A percentile compares a stretch with the other conserved stretches of the same genome.
phyloP scores from a whole-genome alignment of 495 filamentous ascomycete species.

The Aspergillus cavernicola region DNA sequence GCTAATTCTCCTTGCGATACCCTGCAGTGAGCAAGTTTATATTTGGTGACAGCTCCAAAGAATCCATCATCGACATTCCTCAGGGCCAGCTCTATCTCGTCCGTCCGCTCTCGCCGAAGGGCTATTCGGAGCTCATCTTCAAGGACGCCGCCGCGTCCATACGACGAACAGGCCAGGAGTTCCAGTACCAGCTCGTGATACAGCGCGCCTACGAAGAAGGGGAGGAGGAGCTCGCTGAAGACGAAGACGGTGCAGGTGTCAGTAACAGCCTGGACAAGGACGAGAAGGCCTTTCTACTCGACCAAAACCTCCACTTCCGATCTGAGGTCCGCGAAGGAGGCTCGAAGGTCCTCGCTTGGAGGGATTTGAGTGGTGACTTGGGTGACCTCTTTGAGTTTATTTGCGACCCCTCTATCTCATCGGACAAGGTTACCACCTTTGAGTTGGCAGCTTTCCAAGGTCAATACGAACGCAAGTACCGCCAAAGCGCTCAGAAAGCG shows the following conservation, averaged over 20 bases:
- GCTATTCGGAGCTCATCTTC: slow-evolving; percentile 97
- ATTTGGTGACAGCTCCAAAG: slow-evolving; percentile 89
- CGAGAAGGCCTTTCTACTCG: slow-evolving; percentile 94
- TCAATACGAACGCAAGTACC: slow-evolving; percentile 94
- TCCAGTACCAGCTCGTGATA: slow-evolving; percentile 94
- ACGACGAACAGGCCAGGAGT: slow-evolving; percentile 86
- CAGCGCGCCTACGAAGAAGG: slow-evolving; percentile 97
- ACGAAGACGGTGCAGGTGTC: slow-evolving; percentile 76
- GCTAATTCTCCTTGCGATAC: no score
- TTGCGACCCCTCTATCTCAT: slow-evolving; percentile 69
- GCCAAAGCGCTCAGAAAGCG: slow-evolving; percentile 70
- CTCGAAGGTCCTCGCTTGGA: slow-evolving; percentile 86
- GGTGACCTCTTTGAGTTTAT: slow-evolving; percentile 97
- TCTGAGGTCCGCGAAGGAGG: slow-evolving; percentile 72
- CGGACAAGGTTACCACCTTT: slow-evolving; percentile 73
- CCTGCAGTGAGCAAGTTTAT: slow-evolving; percentile 81
- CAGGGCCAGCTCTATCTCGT: slow-evolving; percentile 97
- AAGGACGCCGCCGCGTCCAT: slow-evolving; percentile 93
- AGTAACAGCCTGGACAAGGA: slow-evolving; percentile 72
- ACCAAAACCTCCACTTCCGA: slow-evolving; percentile 85
- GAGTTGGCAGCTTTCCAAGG: slow-evolving; percentile 83
- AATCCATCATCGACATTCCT: slow-evolving; percentile 88
- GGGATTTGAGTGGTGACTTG: slow-evolving; percentile 86
- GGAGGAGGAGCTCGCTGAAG: slow-evolving; percentile 84
- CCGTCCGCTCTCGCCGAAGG: slow-evolving; percentile 89